A percentile compares a stretch with the other conserved stretches of the same genome.
Evolutionary conservation across 805 yeast species (phyloP).

Genomic region (Nakazawaea molendinolei): DNA sequence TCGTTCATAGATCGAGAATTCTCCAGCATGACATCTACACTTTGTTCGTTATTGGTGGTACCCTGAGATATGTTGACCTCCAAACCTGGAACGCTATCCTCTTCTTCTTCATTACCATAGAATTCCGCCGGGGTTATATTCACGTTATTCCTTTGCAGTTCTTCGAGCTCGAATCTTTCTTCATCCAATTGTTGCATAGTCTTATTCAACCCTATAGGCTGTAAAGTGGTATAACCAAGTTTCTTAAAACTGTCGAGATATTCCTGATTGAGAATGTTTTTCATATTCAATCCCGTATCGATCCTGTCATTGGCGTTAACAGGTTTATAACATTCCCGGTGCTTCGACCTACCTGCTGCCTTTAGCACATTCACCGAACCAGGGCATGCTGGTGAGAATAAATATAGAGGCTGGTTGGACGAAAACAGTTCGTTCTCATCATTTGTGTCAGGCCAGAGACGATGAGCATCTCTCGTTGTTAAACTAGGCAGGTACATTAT

Average conservation of each 20-base stretch:
- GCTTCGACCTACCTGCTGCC: neutral
- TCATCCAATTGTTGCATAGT: slow-evolving; percentile 38
- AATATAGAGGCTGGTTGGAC: slow-evolving; percentile 41
- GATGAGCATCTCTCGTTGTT: slow-evolving; percentile 38
- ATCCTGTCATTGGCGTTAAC: slow-evolving; percentile 1
- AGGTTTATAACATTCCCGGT: neutral
- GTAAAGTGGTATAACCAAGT: slow-evolving; percentile 41
- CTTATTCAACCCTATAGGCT: slow-evolving; percentile 54
- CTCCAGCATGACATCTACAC: slow-evolving; percentile 9
- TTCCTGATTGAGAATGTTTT: slow-evolving; percentile 18
- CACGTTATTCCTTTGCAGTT: slow-evolving; percentile 2
- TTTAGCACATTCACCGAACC: slow-evolving; percentile 22
- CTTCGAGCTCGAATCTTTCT: slow-evolving; percentile 19
- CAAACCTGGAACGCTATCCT: too few species aligned
- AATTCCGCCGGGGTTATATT: slow-evolving; percentile 8
- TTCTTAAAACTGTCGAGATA: slow-evolving; percentile 29
- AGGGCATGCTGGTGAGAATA: slow-evolving; percentile 42
- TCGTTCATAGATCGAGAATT: slow-evolving; percentile 6
- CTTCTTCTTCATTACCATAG: slow-evolving; percentile 13
- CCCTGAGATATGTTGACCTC: neutral
- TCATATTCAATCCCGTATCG: slow-evolving; percentile 17
- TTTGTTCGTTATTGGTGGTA: slow-evolving; percentile 1
- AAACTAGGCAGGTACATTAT: slow-evolving; percentile 46
- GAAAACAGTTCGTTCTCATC: slow-evolving; percentile 13
- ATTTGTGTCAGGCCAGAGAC: slow-evolving; percentile 31